phyloP scores from a whole-genome alignment of 2,329 filamentous ascomycete species.

The Verticillium longisporum region DNA sequence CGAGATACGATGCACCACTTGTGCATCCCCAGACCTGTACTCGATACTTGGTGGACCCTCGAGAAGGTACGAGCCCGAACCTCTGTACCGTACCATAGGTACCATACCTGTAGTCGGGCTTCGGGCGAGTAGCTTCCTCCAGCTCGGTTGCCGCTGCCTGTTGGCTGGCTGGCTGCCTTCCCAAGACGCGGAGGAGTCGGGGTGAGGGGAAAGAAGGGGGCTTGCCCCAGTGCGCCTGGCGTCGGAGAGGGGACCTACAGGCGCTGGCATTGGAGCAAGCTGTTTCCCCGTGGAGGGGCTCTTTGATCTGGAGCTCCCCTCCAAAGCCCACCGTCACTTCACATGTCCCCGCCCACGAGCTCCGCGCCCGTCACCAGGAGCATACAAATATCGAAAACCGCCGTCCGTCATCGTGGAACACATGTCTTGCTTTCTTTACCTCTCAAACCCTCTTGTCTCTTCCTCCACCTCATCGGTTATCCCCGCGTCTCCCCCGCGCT shows the following conservation, averaged over 20 bases:
- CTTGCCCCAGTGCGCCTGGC: neutral
- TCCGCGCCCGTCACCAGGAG: neutral
- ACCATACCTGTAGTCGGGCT: neutral
- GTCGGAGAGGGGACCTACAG: neutral
- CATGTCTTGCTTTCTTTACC: neutral
- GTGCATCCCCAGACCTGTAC: neutral
- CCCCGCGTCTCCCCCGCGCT: slow-evolving; percentile 3
- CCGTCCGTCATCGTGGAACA: slow-evolving; percentile 7
- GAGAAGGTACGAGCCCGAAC: neutral
- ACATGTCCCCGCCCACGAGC: slow-evolving; percentile 6
- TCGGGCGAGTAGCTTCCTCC: neutral
- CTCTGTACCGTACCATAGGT: neutral
- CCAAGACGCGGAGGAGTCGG: neutral
- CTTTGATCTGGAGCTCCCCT: neutral
- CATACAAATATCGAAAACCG: slow-evolving; percentile 11
- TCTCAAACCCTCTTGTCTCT: neutral
- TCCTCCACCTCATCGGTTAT: slow-evolving; percentile 2
- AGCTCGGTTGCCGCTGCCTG: neutral
- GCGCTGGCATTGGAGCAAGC: slow-evolving; percentile 3
- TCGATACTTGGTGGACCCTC: neutral
- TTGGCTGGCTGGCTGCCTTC: neutral
- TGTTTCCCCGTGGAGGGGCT: slow-evolving; percentile 3
- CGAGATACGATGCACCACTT: neutral
- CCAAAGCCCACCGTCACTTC: neutral
- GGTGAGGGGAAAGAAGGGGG: neutral